Evolutionary conservation across 2,329 filamentous ascomycete genomes (phyloP).

Genomic region (Beauveria sp.): DNA sequence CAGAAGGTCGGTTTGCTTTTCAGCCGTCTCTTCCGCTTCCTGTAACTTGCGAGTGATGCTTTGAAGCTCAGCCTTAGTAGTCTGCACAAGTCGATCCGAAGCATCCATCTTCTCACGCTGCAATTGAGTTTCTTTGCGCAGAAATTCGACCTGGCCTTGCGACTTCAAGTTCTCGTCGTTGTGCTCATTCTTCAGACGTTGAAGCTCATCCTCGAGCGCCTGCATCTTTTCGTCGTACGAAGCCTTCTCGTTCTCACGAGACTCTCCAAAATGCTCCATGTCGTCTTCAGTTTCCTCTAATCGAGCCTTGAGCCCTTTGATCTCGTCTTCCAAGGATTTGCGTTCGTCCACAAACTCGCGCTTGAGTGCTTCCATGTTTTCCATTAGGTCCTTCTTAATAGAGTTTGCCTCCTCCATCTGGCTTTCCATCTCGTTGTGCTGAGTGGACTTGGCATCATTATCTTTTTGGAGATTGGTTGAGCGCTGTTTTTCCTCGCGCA

Average conservation of each 20-base stretch:
- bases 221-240: slow-evolving; percentile 61
- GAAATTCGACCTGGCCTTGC: slow-evolving; percentile 55
- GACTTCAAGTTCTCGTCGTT: slow-evolving; percentile 50
- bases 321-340: slow-evolving; percentile 73
- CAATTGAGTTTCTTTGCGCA: slow-evolving; percentile 52
- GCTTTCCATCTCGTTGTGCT: slow-evolving; percentile 54
- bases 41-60: slow-evolving; percentile 43
- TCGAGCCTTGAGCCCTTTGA: slow-evolving; percentile 65
- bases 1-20: slow-evolving; percentile 46
- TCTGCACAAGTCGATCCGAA: slow-evolving; percentile 51
- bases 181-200: slow-evolving; percentile 51
- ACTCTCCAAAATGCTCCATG: slow-evolving; percentile 75
- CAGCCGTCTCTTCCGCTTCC: slow-evolving; percentile 42
- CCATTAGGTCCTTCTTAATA: slow-evolving; percentile 87
- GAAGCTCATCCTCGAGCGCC: slow-evolving; percentile 63
- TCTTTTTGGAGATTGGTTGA: slow-evolving; percentile 63
- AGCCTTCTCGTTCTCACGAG: slow-evolving; percentile 72
- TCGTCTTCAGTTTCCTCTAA: slow-evolving; percentile 90
- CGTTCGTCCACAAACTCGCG: slow-evolving; percentile 81
- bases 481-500: slow-evolving; percentile 64
- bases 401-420: slow-evolving; percentile 81
- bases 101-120: slow-evolving; percentile 53
- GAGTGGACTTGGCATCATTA: slow-evolving; percentile 47
- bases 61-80: slow-evolving; percentile 46
- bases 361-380: slow-evolving; percentile 89